A percentile compares a stretch with the other conserved stretches of the same genome.
Evolutionary conservation across 441 rosid species (phyloP).

Genomic region (Erodium trifolium): DNA sequence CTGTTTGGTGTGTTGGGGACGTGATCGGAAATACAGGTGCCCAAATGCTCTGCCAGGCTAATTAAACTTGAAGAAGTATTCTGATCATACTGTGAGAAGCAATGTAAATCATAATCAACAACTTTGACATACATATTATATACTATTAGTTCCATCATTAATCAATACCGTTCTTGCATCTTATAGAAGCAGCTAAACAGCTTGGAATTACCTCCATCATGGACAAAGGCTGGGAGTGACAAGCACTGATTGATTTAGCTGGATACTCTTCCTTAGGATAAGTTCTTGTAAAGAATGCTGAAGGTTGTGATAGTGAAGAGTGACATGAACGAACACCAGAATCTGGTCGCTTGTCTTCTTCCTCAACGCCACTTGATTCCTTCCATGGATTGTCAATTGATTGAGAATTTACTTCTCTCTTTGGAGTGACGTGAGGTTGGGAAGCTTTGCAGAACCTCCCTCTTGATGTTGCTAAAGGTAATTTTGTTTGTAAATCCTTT

Average conservation of each 20-base stretch:
- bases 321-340: conserved; percentile 60
- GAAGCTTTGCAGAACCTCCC: conserved; percentile 34
- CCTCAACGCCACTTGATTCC: conserved; percentile 27
- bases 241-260: conserved; percentile 43
- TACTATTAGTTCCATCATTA: neutral
- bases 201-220: conserved; percentile 52
- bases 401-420: conserved; percentile 35
- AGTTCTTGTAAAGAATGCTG: conserved; percentile 40
- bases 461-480: conserved; percentile 38
- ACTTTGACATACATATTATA: neutral
- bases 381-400: conserved; percentile 24
- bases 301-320: conserved; percentile 65
- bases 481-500: conserved; percentile 35
- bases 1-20: conserved; percentile 77
- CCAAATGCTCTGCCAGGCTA: conserved; percentile 91
- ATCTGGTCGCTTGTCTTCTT: conserved; percentile 35
- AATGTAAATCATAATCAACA: conserved; percentile 11
- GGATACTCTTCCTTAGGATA: conserved; percentile 50
- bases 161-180: too few species aligned
- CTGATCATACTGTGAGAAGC: conserved; percentile 43
- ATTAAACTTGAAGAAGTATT: conserved; percentile 44
- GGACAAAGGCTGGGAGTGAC: conserved; percentile 76
- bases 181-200: neutral
- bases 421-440: conserved; percentile 27
- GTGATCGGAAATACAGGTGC: conserved; percentile 78